A percentile compares a stretch with the other conserved stretches of the same genome.
Evolutionary conservation across 306 rosid species (phyloP).

Genomic region (Adenanthera pavonina): DNA sequence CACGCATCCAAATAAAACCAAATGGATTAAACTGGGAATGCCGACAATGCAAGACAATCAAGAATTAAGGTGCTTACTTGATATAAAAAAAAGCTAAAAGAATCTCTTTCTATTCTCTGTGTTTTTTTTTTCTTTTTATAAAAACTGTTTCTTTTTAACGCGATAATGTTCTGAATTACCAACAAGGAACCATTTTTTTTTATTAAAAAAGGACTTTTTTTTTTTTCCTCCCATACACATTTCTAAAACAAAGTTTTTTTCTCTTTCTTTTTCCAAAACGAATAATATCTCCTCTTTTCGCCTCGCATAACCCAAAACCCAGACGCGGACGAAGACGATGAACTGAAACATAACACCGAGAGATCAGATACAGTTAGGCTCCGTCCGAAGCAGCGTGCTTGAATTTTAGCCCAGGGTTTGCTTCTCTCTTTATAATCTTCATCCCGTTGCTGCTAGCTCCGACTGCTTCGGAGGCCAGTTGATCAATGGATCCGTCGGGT

Average conservation of each 20-base stretch:
- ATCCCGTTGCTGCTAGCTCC: constrained; percentile 41
- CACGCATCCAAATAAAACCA: too few species aligned
- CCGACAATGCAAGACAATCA: background rate
- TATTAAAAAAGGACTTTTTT: too few species aligned
- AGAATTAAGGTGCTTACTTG: background rate
- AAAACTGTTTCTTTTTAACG: too few species aligned
- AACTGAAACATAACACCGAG: background rate
- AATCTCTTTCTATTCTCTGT: too few species aligned
- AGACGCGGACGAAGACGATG: background rate
- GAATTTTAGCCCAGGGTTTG: background rate
- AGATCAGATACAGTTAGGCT: background rate
- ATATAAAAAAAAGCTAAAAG: too few species aligned
- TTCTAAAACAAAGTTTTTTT: too few species aligned
- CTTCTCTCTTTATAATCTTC: background rate
- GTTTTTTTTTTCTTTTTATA: too few species aligned
- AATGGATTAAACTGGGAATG: too few species aligned
- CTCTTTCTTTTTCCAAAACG: background rate
- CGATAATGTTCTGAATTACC: too few species aligned
- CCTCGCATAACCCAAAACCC: background rate
- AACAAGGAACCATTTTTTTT: too few species aligned
- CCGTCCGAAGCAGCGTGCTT: background rate
- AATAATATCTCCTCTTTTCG: background rate
- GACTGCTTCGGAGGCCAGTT: constrained; percentile 41
- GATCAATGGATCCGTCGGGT: constrained; percentile 60
- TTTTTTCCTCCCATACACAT: background rate